Evolutionary conservation across 768 basidiomycete genomes (phyloP), one percentile per base, ranked within the genome.

Genomic region (Inosperma sp.): DNA sequence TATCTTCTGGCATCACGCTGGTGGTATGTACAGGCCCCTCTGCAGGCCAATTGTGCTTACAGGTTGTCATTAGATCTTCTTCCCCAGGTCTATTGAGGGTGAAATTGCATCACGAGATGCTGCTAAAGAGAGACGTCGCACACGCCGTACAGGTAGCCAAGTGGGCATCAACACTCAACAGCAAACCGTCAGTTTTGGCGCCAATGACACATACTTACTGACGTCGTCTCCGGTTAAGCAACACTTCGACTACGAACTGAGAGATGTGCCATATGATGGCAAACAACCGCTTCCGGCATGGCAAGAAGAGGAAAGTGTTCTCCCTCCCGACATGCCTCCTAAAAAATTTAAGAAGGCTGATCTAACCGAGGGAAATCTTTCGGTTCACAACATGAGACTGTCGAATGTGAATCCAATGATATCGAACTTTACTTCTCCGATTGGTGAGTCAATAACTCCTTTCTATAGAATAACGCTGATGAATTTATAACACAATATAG

Each of bases 1-100:
- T 88, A 31, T 88, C 87, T 2, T 89, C 87, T 0, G 83, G 74
- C 5, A 76, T 89, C 52, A 91, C 88, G 0, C 77, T 91, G 17
- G 75, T 88, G 36, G 87, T 88, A 66, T 48, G 73, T 66, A 22
- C 9, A 22, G 40, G 29, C 23, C 14, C 8, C 21, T 14, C 5
- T 13, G 36, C 2, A 41, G 16, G 8, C 27, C 10, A 29, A 25
- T 34, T 34, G 5, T 31, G 22, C 46, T 53, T 22, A 53, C 17
- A n/a, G 12, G 23, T 13, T 3, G 23, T 8, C 10, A 41, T 40
- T 54, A 88, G 86, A 86, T 90, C 29, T 91, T 91, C 74, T 91
- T 90, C 71, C 88, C 88, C 46, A 84, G 88, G 33, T 86, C 84
- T 5, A 75, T 84, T 36, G 77, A 85, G 65, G 70, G 75, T 16